Base-by-base conservation (phyloP, 805 yeast genomes). In the Candida maltosa region DNA sequence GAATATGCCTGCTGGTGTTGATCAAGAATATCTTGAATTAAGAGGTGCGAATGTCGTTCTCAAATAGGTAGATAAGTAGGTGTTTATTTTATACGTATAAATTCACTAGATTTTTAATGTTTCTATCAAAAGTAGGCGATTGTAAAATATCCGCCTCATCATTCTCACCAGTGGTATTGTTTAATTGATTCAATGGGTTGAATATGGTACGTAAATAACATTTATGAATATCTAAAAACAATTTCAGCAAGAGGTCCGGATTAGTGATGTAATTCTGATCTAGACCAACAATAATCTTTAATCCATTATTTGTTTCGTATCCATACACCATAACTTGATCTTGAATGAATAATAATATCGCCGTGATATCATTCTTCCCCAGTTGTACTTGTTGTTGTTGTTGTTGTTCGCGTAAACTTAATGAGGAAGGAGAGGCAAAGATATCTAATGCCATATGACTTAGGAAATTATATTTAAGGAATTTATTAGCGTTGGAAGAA, bases 11-110 rank as follows among this genome's bases (percentile, higher is more conserved):
- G 86, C 94, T 3, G 96, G 96, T 16, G 83, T 84, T 19, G 97
- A 91, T 59, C 97, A 91, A 61, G 94, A 88, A 58, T 91, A 88
- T 55, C 67, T 91, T 52, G 84, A 84, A 45, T 65, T 91, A 41
- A 73, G 97, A 48, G 87, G 85, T 35, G 97, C 96, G 26, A 85
- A 91, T 54, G 87, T 89, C 12, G 77, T 91, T 6, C 68, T 89
- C 55, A 80, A 84, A 54, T 67, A 44, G 35, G 11, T 9, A 14
- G 3, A 23, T 16, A 22, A 5, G 16, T 26, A 14, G 6, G 17
- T 26, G 29, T 26, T 6, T 7, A 7, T n/a, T 15, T 23, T 26
- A 36, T 24, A 24, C 49, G 62, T 62, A 62, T 9, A 26, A 36
- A 4, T 26, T 32, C 20, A 65, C 65, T 6, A 65, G 47, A 14